Evolutionary conservation across 768 basidiomycete species (phyloP).

Genomic region (Hericium coralloides): DNA sequence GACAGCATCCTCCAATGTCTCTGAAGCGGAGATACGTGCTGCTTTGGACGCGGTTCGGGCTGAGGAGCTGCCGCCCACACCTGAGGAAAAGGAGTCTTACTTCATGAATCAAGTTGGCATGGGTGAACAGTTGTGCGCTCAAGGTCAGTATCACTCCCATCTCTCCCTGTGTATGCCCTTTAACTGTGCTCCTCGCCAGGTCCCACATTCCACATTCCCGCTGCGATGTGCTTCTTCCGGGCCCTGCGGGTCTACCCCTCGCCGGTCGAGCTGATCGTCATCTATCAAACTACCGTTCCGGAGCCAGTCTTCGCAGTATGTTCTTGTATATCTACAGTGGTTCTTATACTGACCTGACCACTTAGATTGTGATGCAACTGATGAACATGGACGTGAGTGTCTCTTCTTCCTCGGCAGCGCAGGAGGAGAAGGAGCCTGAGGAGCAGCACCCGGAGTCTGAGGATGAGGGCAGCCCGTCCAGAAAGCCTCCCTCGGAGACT

Average conservation of each 20-base stretch:
- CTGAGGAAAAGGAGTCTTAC: slow-evolving; percentile 77
- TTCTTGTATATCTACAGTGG: neutral
- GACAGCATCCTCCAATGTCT: slow-evolving; percentile 22
- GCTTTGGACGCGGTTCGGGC: slow-evolving; percentile 58
- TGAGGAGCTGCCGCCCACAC: slow-evolving; percentile 59
- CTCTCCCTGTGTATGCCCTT: neutral
- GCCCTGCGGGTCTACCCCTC: slow-evolving; percentile 92
- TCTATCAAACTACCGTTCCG: slow-evolving; percentile 89
- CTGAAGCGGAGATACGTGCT: slow-evolving; percentile 46
- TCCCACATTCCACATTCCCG: slow-evolving; percentile 63
- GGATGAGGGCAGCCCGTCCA: slow-evolving; percentile 49
- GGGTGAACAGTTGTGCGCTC: slow-evolving; percentile 74
- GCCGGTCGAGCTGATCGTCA: slow-evolving; percentile 88
- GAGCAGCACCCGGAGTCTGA: slow-evolving; percentile 30
- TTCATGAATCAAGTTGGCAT: slow-evolving; percentile 86
- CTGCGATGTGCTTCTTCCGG: slow-evolving; percentile 87
- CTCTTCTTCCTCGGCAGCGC: slow-evolving; percentile 32
- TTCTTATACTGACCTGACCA: slow-evolving; percentile 2
- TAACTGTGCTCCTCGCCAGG: slow-evolving; percentile 36
- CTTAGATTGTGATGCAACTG: slow-evolving; percentile 69
- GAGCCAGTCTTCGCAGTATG: slow-evolving; percentile 69
- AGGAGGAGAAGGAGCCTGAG: slow-evolving; percentile 20
- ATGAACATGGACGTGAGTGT: slow-evolving; percentile 85
- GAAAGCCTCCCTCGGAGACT: slow-evolving; percentile 72
- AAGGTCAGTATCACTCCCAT: slow-evolving; percentile 40